Evolutionary conservation across 1,139 yeast species (phyloP).

Genomic region (Kodamaea plutei): DNA sequence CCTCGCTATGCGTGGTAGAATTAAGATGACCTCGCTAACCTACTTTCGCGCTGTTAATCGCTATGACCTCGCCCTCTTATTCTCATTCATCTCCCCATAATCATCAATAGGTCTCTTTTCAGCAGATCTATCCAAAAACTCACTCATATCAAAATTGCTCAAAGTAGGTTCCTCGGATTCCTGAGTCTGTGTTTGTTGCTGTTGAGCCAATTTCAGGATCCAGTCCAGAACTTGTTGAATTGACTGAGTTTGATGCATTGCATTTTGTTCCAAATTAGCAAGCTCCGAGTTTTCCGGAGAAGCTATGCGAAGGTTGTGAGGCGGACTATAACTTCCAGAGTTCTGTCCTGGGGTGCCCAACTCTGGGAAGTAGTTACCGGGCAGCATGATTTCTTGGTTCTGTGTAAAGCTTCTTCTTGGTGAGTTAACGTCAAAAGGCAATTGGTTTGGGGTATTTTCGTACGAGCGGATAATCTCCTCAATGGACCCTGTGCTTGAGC

Average conservation of each 20-base stretch:
- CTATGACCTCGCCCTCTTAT: constrained; percentile 3
- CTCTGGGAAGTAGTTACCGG: constrained; percentile 33
- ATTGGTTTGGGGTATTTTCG: constrained; percentile 22
- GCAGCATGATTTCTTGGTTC: constrained; percentile 24
- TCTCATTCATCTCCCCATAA: constrained; percentile 1
- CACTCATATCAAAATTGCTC: constrained; percentile 39
- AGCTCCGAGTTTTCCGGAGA: constrained; percentile 16
- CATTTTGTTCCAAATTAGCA: constrained; percentile 39
- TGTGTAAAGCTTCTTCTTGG: no score
- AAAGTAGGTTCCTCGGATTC: no score
- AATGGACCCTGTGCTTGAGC: constrained; percentile 15
- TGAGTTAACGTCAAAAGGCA: no score
- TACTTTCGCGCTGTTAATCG: no score
- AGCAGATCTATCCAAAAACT: constrained; percentile 23
- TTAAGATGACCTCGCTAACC: no score
- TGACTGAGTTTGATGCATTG: constrained; percentile 50
- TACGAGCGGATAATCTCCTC: constrained; percentile 37
- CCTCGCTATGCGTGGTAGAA: no score
- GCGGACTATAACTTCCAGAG: constrained; percentile 4
- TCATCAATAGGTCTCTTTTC: constrained; percentile 1
- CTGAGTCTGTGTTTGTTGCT: no score
- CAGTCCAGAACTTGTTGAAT: constrained; percentile 58
- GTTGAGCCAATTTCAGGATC: constrained; percentile 46
- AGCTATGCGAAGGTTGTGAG: constrained; percentile 8
- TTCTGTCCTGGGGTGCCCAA: constrained; percentile 13